Conservation (phyloP, 1,284 basidiomycete species). For the Cryptococcus amylolentus region DNA sequence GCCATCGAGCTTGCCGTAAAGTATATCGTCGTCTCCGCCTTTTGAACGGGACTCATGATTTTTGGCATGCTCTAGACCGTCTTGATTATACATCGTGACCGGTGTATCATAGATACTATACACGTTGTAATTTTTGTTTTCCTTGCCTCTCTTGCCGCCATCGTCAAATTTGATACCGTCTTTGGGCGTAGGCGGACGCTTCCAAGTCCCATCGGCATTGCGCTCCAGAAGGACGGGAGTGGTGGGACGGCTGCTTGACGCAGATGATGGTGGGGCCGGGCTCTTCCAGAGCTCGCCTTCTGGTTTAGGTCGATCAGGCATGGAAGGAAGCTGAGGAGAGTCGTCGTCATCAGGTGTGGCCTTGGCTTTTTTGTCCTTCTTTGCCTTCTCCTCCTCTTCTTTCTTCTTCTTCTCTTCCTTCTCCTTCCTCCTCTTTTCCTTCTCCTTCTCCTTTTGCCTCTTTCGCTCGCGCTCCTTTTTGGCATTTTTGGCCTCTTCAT, state of each 20-base stretch:
- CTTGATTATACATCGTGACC: conserved; percentile 5
- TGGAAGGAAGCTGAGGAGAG: neutral
- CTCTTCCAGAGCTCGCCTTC: conserved; percentile 1
- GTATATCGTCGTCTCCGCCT: conserved; percentile 1
- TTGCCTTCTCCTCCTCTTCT: neutral
- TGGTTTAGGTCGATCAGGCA: neutral
- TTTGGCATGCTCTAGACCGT: neutral
- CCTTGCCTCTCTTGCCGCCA: conserved; percentile 10
- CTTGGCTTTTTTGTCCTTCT: neutral
- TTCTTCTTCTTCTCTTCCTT: neutral
- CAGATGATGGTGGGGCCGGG: conserved; percentile 3
- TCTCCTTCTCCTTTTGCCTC: neutral
- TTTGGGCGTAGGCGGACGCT: conserved; percentile 5
- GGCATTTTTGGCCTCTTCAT: neutral
- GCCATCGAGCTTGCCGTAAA: conserved; percentile 3
- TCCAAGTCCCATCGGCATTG: conserved; percentile 5
- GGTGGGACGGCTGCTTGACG: conserved; percentile 4
- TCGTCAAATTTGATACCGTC: conserved; percentile 9
- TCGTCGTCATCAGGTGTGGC: neutral
- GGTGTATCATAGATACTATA: conserved; percentile 2
- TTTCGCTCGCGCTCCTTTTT: neutral
- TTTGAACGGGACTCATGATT: neutral
- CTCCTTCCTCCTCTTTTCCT: neutral
- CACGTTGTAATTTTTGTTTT: neutral
- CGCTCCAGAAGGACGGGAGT: conserved; percentile 9